Evolutionary conservation across 768 basidiomycete genomes (phyloP).

Genomic region (Lentinula edodes): DNA sequence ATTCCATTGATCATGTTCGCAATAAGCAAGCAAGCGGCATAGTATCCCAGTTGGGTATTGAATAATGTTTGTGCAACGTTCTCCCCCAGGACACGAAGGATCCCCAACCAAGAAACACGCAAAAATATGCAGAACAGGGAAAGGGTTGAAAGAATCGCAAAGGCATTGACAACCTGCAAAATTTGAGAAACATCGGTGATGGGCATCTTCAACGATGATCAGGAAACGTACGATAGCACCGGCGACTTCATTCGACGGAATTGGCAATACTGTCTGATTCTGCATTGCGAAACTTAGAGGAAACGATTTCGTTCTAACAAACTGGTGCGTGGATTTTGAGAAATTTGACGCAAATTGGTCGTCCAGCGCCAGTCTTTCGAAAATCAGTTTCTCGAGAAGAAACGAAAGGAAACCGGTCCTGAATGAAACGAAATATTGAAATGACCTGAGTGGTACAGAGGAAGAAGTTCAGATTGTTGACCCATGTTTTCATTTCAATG

Average conservation of each 20-base stretch:
- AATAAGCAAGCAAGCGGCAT: slow-evolving; percentile 57
- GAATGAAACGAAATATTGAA: slow-evolving; percentile 18
- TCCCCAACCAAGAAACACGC: slow-evolving; percentile 43
- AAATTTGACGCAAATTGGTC: slow-evolving; percentile 18
- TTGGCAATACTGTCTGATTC: slow-evolving; percentile 14
- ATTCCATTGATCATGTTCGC: slow-evolving; percentile 49
- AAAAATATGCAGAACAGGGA: slow-evolving; percentile 46
- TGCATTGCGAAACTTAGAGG: background rate
- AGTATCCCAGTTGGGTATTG: slow-evolving; percentile 65
- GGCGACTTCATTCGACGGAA: slow-evolving; percentile 25
- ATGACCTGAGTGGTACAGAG: slow-evolving; percentile 11
- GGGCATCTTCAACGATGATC: background rate
- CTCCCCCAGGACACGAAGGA: slow-evolving; percentile 25
- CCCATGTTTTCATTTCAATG: slow-evolving; percentile 23
- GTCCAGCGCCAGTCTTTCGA: slow-evolving; percentile 36
- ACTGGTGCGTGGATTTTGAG: background rate
- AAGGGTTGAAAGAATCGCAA: slow-evolving; percentile 49
- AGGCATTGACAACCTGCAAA: slow-evolving; percentile 39
- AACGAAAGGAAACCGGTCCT: slow-evolving; percentile 27
- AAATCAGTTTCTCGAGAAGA: slow-evolving; percentile 18
- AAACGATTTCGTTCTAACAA: background rate
- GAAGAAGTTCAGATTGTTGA: slow-evolving; percentile 11
- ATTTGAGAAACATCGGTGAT: background rate
- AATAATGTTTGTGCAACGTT: slow-evolving; percentile 43
- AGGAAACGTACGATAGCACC: slow-evolving; percentile 31